Percentiles rank a stretch among this genome's conserved stretches.
These are phyloP conservation scores for Monosporascus sp. DNA, from an alignment of 2,329 filamentous ascomycete genomes.

Conservation along the genomic window DNA sequence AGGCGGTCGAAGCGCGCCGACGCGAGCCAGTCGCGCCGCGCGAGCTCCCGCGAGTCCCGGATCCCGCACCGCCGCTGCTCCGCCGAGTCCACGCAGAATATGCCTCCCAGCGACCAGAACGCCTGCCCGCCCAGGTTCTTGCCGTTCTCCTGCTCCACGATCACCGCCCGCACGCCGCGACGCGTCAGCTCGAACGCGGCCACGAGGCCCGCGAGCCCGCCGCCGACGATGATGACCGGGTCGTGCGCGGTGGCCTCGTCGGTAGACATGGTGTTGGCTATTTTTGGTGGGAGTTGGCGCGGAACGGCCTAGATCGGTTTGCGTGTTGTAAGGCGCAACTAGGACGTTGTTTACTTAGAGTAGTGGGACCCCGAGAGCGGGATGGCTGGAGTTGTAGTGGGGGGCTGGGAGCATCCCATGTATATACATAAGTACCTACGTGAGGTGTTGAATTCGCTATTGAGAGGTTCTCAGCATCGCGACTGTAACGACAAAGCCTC, in stretches of 20 bases:
- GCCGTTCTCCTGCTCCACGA: conserved; percentile 56
- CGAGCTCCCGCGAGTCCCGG: conserved; percentile 51
- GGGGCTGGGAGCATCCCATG: neutral
- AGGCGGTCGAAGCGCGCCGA: conserved; percentile 53
- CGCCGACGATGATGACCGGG: conserved; percentile 52
- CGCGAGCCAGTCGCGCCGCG: conserved; percentile 54
- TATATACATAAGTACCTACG: too few species aligned
- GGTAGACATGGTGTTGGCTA: neutral
- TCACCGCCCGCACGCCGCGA: conserved; percentile 42
- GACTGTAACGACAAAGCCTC: too few species aligned
- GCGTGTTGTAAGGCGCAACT: too few species aligned
- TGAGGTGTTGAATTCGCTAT: too few species aligned
- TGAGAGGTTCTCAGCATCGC: too few species aligned
- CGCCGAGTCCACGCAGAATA: conserved; percentile 55
- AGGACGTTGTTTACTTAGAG: neutral
- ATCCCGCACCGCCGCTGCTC: conserved; percentile 55
- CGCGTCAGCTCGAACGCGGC: conserved; percentile 52
- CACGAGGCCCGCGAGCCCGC: conserved; percentile 54
- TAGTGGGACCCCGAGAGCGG: neutral
- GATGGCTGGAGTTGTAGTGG: neutral
- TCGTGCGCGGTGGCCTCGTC: conserved; percentile 4
- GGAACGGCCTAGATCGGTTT: neutral
- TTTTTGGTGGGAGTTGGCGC: neutral
- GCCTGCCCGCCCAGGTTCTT: conserved; percentile 56
- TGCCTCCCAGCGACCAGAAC: conserved; percentile 59